These are phyloP conservation scores for Colletotrichum sp. DNA, from an alignment of 2,329 filamentous ascomycete genomes.

Conservation along the genomic window DNA sequence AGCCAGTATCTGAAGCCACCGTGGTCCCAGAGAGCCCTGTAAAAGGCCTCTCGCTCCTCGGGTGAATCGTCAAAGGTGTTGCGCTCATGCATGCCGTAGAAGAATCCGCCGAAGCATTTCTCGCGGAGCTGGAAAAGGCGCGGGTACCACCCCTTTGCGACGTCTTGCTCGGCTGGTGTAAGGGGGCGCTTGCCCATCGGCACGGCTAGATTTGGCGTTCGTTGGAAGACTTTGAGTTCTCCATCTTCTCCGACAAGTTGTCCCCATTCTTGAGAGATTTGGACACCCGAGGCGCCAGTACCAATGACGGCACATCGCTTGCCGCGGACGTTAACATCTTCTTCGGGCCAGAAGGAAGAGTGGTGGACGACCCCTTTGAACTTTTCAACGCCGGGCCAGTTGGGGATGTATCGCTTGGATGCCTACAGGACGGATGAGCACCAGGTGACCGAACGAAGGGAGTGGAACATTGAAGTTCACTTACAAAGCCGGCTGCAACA, in stretches of 20 bases:
- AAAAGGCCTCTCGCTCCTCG: conserved; percentile 53
- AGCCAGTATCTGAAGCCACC: conserved; percentile 64
- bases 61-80: conserved; percentile 59
- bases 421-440: conserved; percentile 34
- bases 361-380: conserved; percentile 67
- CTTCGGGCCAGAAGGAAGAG: conserved; percentile 65
- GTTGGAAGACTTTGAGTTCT: conserved; percentile 65
- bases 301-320: conserved; percentile 69
- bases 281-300: conserved; percentile 68
- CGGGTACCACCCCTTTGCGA: conserved; percentile 46
- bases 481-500: conserved; percentile 57
- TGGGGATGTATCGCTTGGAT: conserved; percentile 64
- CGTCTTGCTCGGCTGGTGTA: conserved; percentile 54
- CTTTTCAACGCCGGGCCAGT: conserved; percentile 62
- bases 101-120: conserved; percentile 60
- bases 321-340: conserved; percentile 57
- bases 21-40: conserved; percentile 51
- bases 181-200: conserved; percentile 52
- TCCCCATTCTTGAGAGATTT: conserved; percentile 66
- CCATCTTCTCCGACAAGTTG: conserved; percentile 44
- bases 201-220: conserved; percentile 69
- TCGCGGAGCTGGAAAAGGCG: conserved; percentile 58
- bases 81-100: conserved; percentile 58
- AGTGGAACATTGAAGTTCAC: not conserved
- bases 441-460: not conserved